Evolutionary conservation across 257 asterid species (phyloP).

Genomic region (Euphrasia confusa): DNA sequence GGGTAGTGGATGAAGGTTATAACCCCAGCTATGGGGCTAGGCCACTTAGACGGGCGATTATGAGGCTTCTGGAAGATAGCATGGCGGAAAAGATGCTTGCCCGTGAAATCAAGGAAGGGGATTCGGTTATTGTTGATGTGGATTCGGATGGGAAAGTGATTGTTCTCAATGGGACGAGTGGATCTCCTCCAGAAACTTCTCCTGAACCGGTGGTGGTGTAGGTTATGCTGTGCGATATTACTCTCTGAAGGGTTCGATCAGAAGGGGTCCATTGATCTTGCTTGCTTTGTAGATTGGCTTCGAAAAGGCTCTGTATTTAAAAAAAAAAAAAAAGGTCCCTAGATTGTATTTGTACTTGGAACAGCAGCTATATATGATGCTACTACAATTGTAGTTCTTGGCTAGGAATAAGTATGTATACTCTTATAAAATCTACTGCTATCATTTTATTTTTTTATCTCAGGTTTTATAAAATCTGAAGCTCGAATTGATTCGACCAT

Average conservation of each 20-base stretch:
- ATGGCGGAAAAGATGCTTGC: conserved; percentile 65
- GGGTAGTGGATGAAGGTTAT: conserved; percentile 50
- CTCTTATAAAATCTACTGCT: too few species aligned
- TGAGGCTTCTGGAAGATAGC: conserved; percentile 56
- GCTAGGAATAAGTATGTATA: too few species aligned
- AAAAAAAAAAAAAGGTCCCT: too few species aligned
- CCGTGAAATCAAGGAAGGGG: conserved; percentile 50
- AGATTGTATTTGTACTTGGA: too few species aligned
- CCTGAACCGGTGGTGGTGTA: conserved; percentile 40
- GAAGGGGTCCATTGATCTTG: neutral
- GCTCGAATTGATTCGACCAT: too few species aligned
- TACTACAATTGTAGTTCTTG: too few species aligned
- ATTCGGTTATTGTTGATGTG: conserved; percentile 44
- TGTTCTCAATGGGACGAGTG: conserved; percentile 45
- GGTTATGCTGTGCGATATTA: neutral
- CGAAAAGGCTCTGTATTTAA: neutral
- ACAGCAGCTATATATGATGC: too few species aligned
- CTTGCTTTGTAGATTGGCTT: neutral
- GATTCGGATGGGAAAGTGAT: conserved; percentile 50
- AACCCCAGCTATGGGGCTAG: conserved; percentile 64
- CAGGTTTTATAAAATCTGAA: too few species aligned
- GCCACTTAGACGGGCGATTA: conserved; percentile 64
- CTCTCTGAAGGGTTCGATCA: neutral
- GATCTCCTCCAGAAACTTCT: conserved; percentile 37
- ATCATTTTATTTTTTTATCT: too few species aligned